Conservation (phyloP, 305 asterid genomes). For the Fraxinus angustifolia region DNA sequence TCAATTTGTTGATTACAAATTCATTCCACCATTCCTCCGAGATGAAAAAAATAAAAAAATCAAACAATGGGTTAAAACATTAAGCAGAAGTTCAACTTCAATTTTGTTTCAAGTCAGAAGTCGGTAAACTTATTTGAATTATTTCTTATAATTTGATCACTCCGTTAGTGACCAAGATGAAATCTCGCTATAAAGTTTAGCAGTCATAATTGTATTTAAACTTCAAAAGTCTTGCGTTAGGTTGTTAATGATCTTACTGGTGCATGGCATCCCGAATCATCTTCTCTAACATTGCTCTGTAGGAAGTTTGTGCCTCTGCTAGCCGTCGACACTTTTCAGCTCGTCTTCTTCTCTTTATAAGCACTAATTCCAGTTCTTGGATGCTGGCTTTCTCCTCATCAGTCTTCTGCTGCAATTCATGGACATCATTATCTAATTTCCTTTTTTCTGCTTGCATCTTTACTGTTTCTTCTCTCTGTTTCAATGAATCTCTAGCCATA, state of each 20-base stretch:
- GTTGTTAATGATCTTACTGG: slow-evolving; percentile 52
- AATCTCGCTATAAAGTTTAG: neutral
- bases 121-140: neutral
- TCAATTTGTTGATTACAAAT: neutral
- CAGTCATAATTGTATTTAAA: neutral
- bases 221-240: neutral
- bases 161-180: neutral
- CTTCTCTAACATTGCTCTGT: slow-evolving; percentile 84
- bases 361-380: slow-evolving; percentile 73
- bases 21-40: neutral
- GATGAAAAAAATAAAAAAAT: neutral
- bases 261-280: slow-evolving; percentile 99
- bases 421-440: slow-evolving; percentile 62
- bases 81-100: neutral
- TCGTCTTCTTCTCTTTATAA: slow-evolving; percentile 62
- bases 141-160: neutral
- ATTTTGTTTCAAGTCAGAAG: neutral
- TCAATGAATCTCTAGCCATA: slow-evolving; percentile 77
- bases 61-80: neutral
- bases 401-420: slow-evolving; percentile 53
- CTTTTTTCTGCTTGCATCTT: slow-evolving; percentile 80
- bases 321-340: slow-evolving; percentile 85
- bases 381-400: slow-evolving; percentile 70
- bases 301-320: slow-evolving; percentile 87
- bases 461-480: slow-evolving; percentile 71